phyloP scores from a whole-genome alignment of 345 rosid species.

The Turritis glabra region DNA sequence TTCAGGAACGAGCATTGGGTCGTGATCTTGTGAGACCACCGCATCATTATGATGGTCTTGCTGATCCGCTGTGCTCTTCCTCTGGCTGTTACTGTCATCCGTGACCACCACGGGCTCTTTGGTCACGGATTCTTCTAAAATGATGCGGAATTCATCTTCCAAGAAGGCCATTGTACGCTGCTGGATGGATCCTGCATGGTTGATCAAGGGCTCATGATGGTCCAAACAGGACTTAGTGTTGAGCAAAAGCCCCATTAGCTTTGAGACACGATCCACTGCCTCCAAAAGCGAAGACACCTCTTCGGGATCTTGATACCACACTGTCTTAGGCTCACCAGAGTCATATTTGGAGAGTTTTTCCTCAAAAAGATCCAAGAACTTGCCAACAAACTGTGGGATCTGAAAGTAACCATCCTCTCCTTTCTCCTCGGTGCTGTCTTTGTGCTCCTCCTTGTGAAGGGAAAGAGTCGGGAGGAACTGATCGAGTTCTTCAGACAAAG shows the following conservation, averaged over 20 bases:
- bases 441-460: conserved; percentile 19
- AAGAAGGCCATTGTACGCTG: conserved; percentile 76
- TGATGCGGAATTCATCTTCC: conserved; percentile 69
- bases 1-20: conserved; percentile 17
- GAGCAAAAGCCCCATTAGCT: conserved; percentile 43
- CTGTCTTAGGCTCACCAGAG: conserved; percentile 43
- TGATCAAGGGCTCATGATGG: conserved; percentile 43
- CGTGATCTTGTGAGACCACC: conserved; percentile 28
- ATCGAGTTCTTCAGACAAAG: conserved; percentile 57
- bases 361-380: conserved; percentile 65
- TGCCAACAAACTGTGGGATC: conserved; percentile 54
- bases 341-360: conserved; percentile 49
- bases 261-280: conserved; percentile 54
- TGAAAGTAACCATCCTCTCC: conserved; percentile 25
- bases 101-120: conserved; percentile 16
- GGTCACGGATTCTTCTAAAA: conserved; percentile 45
- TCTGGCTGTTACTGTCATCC: conserved; percentile 34
- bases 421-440: too few relatives aligned
- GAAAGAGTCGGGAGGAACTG: conserved; percentile 41
- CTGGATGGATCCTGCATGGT: conserved; percentile 58
- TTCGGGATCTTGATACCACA: conserved; percentile 42
- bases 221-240: conserved; percentile 44
- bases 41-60: conserved; percentile 37
- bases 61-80: conserved; percentile 35
- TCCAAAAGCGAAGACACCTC: conserved; percentile 50